Base-by-base conservation (phyloP, 108 stramenopile genomes). In the Cyclotella distinguenda region DNA sequence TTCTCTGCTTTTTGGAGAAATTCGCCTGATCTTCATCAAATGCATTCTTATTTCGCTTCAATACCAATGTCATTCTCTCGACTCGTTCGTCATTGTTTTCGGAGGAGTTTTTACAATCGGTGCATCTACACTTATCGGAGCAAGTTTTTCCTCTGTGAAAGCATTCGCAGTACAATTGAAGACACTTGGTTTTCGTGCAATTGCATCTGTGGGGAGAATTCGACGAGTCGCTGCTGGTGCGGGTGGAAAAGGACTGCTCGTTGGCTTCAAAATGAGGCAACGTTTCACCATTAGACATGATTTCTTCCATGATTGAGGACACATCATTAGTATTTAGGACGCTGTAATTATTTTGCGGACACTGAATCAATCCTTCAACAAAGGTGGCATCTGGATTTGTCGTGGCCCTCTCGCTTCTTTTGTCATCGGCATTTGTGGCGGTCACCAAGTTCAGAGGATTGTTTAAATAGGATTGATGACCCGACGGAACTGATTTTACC, bases 21-120 rank as follows among this genome's bases (percentile, higher is more conserved):
- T 16, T 52, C n/a, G n/a, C n/a, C 30, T 31, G 13, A 11, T 32
- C 51, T 22, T 52, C 51, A 52, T 52, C 27, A 30, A 52, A 52
- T 13, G 27, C 51, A 52, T 52, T 30, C 51, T 52, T 52, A 31
- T 52, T 52, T 10, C 51, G 30, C 28, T 52, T 52, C 30, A 52
- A 31, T 2, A 52, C 51, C 28, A 32, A n/a, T 11, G 51, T 22
- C 51, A 52, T 52, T 11, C 15, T 25, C 15, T n/a, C 26, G 13
- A 52, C 30, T 2, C 51, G 51, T 16, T 52, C 51, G 11, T 8
- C 18, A 0, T 32, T 16, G 18, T 52, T 32, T 6, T 25, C 51
- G 11, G 12, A 2, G 1, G 21, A 12, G 15, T 52, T 52, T 52
- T 32, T 32, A 28, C 51, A 52, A 3, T 52, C 51, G 12, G n/a